Evolutionary conservation across 805 yeast species (phyloP).

Genomic region (Hanseniaspora mollemarum): DNA sequence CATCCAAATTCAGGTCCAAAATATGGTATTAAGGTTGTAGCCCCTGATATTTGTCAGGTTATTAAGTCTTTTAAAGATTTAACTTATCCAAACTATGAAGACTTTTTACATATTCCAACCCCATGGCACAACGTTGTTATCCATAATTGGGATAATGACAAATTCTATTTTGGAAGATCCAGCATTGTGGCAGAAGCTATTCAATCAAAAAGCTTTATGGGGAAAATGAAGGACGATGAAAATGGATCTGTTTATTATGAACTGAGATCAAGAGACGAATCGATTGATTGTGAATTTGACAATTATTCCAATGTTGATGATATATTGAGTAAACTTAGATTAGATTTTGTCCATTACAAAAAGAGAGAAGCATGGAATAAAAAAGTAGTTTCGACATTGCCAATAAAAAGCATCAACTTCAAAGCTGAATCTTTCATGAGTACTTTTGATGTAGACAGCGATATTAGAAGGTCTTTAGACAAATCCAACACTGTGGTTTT

Average conservation of each 20-base stretch:
- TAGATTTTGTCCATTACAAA: not conserved
- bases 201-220: conserved; percentile 28
- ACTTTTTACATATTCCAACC: conserved; percentile 50
- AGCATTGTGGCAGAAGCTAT: conserved; percentile 32
- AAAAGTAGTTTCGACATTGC: not conserved
- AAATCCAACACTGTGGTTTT: not conserved
- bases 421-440: not conserved
- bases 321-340: not conserved
- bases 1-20: conserved; percentile 51
- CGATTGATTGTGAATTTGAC: conserved; percentile 2
- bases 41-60: conserved; percentile 35
- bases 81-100: conserved; percentile 38
- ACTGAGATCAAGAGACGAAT: not conserved
- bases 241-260: conserved; percentile 1
- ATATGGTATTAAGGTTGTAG: conserved; percentile 43
- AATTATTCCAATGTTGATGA: not conserved
- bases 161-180: conserved; percentile 31
- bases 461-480: not conserved
- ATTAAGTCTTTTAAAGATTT: conserved; percentile 34
- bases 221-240: conserved; percentile 28
- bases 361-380: not conserved
- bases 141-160: conserved; percentile 31
- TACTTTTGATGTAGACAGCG: not conserved
- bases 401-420: not conserved
- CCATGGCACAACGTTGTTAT: conserved; percentile 56